Evolutionary conservation across 2,329 filamentous ascomycete genomes (phyloP).

Genomic region (Emmonsia crescens): DNA sequence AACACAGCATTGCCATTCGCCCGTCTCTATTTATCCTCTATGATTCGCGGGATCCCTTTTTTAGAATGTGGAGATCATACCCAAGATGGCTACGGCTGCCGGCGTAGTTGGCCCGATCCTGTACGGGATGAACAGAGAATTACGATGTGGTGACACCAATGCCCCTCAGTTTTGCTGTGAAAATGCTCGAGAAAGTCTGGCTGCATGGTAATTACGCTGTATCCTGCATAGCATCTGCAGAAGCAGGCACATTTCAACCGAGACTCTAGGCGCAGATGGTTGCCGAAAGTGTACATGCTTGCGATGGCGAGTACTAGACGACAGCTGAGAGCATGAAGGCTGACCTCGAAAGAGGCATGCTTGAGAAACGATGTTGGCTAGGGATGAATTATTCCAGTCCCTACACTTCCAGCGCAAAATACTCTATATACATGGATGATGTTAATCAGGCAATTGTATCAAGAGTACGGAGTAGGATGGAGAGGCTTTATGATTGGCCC

Average conservation of each 20-base stretch:
- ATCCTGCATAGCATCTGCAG: neutral
- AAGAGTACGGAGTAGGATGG: neutral
- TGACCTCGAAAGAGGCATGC: no score
- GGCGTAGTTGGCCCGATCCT: neutral
- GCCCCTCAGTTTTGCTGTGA: neutral
- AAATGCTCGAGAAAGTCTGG: neutral
- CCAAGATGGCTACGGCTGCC: neutral
- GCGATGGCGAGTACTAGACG: neutral
- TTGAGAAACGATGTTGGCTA: no score
- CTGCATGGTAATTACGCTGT: neutral
- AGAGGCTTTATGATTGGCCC: neutral
- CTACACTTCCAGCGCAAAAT: neutral
- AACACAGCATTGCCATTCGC: neutral
- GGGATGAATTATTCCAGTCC: neutral
- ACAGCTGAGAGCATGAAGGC: neutral
- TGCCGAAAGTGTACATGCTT: neutral
- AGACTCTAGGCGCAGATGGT: neutral
- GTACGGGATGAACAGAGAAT: neutral
- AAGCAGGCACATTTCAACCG: conserved; percentile 2
- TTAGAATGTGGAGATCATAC: neutral
- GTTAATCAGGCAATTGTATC: neutral
- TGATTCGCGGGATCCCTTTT: neutral
- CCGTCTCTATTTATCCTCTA: neutral
- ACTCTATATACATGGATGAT: neutral
- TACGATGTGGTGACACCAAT: neutral